Evolutionary conservation across 192 early-diverging fungal species (phyloP), one percentile per base, ranked within the genome.

Genomic region (Backusella parvicylindrica): DNA sequence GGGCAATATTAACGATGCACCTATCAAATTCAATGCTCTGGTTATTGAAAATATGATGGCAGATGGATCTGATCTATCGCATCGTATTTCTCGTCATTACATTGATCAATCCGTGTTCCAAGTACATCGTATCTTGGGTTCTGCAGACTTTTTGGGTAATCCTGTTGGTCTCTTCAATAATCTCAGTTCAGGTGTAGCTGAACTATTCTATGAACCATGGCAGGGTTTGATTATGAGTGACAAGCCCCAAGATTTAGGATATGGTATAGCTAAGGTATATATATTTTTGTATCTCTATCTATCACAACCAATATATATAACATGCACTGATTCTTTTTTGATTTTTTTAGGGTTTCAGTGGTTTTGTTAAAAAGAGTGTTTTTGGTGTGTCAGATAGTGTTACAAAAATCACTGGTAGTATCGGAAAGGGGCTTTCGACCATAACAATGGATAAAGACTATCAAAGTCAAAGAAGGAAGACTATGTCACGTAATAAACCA

Each of bases 131-230:
- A 86, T 96, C 21, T 79, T 98, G 12, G 98, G 98, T 8, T 96
- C 96, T 26, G 97, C 97, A 8, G 97, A 99, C 75, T 91, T 99
- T 73, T 86, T 99, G 64, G 98, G 98, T 31, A 99, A 99, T 75
- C 98, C 98, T 1, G 96, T 99, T 6, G 97, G 98, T 1, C 81
- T 99, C 13, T 99, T 99, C 84, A 98, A 91, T 82, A 98, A 92
- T 75, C 88, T 99, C 56, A 94, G 94, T 72, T 96, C 95, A 2
- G 98, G 98, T 16, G 98, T 98, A 1, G 87, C 88, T 2, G 98
- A 98, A 77, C 91, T 98, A 56, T 99, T 99, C 81, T 99, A 98
- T 83, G 97, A 99, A 78, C 98, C 98, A 0, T 92, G 96, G 77
- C 94, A 97, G 86, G 98, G 98, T 13, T 93, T 98, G 73, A 91